These are phyloP conservation scores for Metarhizium guizhouense DNA, from an alignment of 2,329 filamentous ascomycete species.

Conservation along the genomic window DNA sequence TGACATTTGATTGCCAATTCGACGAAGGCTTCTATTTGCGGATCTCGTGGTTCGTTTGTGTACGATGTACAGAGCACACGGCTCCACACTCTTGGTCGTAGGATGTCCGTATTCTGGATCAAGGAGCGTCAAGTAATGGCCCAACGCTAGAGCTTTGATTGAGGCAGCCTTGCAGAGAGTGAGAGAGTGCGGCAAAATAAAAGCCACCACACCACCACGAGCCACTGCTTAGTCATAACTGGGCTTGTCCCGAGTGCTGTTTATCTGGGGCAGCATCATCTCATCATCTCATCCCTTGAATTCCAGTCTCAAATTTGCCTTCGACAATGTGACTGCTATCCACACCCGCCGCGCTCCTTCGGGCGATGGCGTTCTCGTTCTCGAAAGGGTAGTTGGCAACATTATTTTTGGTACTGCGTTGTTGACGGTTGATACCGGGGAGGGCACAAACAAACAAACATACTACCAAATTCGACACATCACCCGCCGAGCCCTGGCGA, in stretches of 20 bases:
- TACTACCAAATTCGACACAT: not conserved
- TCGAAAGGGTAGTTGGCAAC: not conserved
- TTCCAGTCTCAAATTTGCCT: constrained; percentile 1
- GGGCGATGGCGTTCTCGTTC: too few species aligned
- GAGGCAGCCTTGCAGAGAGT: too few species aligned
- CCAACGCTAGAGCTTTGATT: too few species aligned
- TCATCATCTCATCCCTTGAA: constrained; percentile 5
- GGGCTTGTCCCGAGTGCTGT: not conserved
- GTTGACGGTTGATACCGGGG: not conserved
- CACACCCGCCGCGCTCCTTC: too few species aligned
- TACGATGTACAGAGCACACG: too few species aligned
- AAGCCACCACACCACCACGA: too few species aligned
- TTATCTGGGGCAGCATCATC: not conserved
- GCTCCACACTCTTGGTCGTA: too few species aligned
- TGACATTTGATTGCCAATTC: not conserved
- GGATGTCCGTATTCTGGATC: too few species aligned
- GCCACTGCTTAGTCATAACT: not conserved
- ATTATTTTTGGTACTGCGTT: not conserved
- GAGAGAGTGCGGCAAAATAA: too few species aligned
- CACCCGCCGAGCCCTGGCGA: not conserved
- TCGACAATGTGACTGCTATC: too few species aligned
- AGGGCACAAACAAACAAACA: not conserved
- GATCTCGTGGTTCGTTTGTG: not conserved
- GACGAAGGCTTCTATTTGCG: not conserved
- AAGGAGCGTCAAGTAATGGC: too few species aligned